Percentiles rank a stretch among this genome's conserved stretches.
Conservation (phyloP, 139 green algal genomes). For the Auxenochlorella pyrenoidosa region DNA sequence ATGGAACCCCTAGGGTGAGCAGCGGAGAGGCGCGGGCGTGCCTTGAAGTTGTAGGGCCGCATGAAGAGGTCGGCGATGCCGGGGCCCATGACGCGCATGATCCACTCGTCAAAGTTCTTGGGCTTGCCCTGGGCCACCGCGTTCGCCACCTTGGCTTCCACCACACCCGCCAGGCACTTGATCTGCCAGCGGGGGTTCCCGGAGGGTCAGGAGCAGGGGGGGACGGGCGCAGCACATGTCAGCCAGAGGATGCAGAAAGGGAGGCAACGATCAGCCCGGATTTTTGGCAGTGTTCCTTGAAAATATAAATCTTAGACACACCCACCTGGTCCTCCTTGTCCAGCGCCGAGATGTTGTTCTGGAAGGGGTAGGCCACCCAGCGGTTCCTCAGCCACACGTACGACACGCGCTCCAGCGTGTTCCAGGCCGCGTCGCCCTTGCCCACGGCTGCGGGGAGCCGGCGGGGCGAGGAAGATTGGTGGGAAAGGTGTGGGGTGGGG, state of each 20-base stretch:
- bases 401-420: conserved; percentile 84
- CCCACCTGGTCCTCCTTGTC: conserved; percentile 88
- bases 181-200: conserved; percentile 59
- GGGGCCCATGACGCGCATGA: conserved; percentile 85
- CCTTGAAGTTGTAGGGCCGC: conserved; percentile 98
- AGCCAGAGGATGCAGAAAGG: too few relatives aligned
- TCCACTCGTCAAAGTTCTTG: conserved; percentile 96
- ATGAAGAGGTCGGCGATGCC: conserved; percentile 96
- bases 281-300: too few relatives aligned
- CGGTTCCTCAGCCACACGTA: conserved; percentile 90
- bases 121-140: conserved; percentile 69
- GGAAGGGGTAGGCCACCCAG: conserved; percentile 94
- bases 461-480: too few relatives aligned
- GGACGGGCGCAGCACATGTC: too few relatives aligned
- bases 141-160: conserved; percentile 87
- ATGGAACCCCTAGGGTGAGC: too few relatives aligned
- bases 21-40: conserved; percentile 16
- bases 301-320: too few relatives aligned
- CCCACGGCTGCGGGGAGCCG: conserved; percentile 28
- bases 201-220: neutral
- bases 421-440: conserved; percentile 79
- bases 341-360: conserved; percentile 92
- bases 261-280: too few relatives aligned
- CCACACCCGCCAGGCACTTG: conserved; percentile 82
- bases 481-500: too few relatives aligned